phyloP scores from a whole-genome alignment of 192 early-diverging fungal species.

The Pilaira anomala region DNA sequence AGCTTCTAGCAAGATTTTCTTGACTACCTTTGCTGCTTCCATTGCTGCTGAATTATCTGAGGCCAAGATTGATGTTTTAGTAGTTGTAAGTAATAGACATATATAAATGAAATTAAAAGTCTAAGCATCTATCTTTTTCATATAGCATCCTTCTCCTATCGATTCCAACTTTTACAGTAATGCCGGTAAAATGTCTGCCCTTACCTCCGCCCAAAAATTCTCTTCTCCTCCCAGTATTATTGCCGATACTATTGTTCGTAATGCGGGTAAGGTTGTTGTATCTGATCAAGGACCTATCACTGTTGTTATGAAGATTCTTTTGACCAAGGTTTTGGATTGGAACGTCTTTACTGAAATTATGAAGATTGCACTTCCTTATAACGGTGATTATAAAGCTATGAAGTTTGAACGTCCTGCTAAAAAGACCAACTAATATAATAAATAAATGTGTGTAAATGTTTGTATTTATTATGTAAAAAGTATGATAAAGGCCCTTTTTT shows the following conservation, averaged over 20 bases:
- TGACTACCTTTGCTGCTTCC: constrained; percentile 54
- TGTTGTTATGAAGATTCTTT: constrained; percentile 45
- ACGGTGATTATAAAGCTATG: constrained; percentile 50
- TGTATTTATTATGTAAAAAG: too few species aligned
- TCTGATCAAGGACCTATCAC: constrained; percentile 50
- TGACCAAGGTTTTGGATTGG: constrained; percentile 52
- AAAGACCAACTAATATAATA: background rate
- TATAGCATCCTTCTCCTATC: constrained; percentile 52
- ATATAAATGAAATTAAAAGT: background rate
- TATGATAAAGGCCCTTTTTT: too few species aligned
- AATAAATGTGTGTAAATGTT: background rate
- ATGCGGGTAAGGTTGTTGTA: constrained; percentile 51
- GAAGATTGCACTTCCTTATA: constrained; percentile 36
- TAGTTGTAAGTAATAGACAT: constrained; percentile 35
- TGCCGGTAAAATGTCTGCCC: constrained; percentile 44
- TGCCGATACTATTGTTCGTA: constrained; percentile 50
- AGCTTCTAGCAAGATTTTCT: constrained; percentile 51
- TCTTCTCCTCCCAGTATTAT: constrained; percentile 47
- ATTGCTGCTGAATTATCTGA: constrained; percentile 48
- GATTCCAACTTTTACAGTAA: constrained; percentile 57
- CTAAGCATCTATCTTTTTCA: background rate
- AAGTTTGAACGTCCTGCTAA: constrained; percentile 31
- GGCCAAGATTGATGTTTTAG: constrained; percentile 53
- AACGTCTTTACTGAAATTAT: constrained; percentile 57
- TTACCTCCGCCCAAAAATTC: constrained; percentile 39